Percentiles rank a stretch among this genome's conserved stretches.
These are phyloP conservation scores for Escallonia rubra DNA, from an alignment of 129 eudicot genomes.

Conservation along the genomic window DNA sequence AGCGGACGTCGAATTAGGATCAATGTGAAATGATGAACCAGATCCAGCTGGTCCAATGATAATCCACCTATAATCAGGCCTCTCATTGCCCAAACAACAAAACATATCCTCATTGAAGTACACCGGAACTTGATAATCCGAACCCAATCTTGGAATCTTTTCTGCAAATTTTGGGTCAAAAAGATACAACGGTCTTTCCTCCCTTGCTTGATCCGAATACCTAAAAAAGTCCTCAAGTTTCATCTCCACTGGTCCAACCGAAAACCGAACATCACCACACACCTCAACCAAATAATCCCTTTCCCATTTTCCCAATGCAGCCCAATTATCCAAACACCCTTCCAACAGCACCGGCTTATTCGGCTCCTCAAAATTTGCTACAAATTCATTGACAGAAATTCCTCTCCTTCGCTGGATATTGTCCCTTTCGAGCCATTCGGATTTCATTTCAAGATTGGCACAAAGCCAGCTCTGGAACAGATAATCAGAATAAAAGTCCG, in stretches of 20 bases:
- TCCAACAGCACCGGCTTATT: slow-evolving; percentile 93
- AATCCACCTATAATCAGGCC: slow-evolving; percentile 97
- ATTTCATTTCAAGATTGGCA: slow-evolving; percentile 93
- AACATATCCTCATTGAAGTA: slow-evolving; percentile 89
- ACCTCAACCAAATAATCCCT: slow-evolving; percentile 52
- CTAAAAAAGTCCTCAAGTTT: slow-evolving; percentile 58
- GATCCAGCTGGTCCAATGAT: slow-evolving; percentile 97
- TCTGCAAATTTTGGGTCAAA: slow-evolving; percentile 86
- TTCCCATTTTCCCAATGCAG: slow-evolving; percentile 72
- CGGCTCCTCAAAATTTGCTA: slow-evolving; percentile 60
- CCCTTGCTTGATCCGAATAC: slow-evolving; percentile 74
- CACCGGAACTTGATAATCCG: slow-evolving; percentile 66
- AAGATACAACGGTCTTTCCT: slow-evolving; percentile 92
- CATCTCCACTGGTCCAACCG: slow-evolving; percentile 90
- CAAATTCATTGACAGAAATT: slow-evolving; percentile 77
- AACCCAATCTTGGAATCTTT: slow-evolving; percentile 57
- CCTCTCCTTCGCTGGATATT: slow-evolving; percentile 62
- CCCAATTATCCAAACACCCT: slow-evolving; percentile 88
- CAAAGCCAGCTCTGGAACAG: slow-evolving; percentile 98
- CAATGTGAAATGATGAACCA: slow-evolving; percentile 95
- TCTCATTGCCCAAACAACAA: slow-evolving; percentile 70
- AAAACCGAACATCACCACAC: slow-evolving; percentile 54
- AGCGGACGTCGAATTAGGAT: slow-evolving; percentile 97
- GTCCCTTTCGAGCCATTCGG: slow-evolving; percentile 87
- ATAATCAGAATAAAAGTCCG: slow-evolving; percentile 90